These are phyloP conservation scores for Mortierella antarctica DNA, from an alignment of 192 early-diverging fungal genomes.

Conservation along the genomic window DNA sequence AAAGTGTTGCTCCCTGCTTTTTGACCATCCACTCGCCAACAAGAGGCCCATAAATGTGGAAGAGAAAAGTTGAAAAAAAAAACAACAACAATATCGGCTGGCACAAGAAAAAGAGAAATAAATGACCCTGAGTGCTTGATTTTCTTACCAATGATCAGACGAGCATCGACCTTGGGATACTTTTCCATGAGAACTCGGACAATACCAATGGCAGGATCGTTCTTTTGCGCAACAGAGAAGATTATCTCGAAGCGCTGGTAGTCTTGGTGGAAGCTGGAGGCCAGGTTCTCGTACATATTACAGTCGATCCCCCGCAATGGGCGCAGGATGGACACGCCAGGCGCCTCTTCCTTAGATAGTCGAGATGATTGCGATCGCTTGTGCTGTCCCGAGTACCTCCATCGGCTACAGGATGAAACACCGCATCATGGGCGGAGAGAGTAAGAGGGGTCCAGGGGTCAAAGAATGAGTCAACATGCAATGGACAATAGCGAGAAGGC, in stretches of 20 bases:
- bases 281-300: slow-evolving; percentile 83
- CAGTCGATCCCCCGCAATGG: slow-evolving; percentile 94
- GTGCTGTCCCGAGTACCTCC: slow-evolving; percentile 34
- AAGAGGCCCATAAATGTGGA: too few relatives aligned
- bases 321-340: slow-evolving; percentile 91
- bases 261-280: slow-evolving; percentile 84
- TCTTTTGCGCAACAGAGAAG: slow-evolving; percentile 83
- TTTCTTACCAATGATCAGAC: slow-evolving; percentile 78
- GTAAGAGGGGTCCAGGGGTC: background rate
- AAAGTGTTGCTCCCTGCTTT: too few relatives aligned
- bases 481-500: too few relatives aligned
- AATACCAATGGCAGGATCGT: slow-evolving; percentile 86
- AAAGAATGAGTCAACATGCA: too few relatives aligned
- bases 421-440: background rate
- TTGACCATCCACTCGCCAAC: too few relatives aligned
- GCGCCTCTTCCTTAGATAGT: slow-evolving; percentile 56
- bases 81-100: background rate
- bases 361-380: slow-evolving; percentile 51
- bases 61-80: background rate
- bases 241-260: slow-evolving; percentile 92
- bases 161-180: slow-evolving; percentile 79
- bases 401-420: slow-evolving; percentile 23
- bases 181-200: slow-evolving; percentile 73
- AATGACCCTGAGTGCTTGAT: background rate
- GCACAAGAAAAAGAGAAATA: background rate